Base-by-base conservation (phyloP, 2,329 filamentous ascomycete genomes). In the Sporothrix luriei region DNA sequence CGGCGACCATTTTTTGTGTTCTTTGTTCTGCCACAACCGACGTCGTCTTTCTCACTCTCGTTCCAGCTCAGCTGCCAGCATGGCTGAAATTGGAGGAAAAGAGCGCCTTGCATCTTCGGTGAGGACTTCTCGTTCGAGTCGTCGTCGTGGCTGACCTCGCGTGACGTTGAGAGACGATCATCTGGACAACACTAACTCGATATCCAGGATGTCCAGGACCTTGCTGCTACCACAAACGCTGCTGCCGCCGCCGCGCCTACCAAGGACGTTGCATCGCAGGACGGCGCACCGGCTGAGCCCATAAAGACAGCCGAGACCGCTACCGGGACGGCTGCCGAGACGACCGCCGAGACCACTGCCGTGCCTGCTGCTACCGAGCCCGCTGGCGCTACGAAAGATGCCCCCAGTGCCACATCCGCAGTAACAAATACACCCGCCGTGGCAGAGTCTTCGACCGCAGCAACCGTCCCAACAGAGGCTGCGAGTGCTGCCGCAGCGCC, bases 31-130 rank as follows among this genome's bases (percentile, higher is more conserved):
- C 52, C 38, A 19, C 24, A 21, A 29, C 26, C 66, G 19, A 52
- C n/a, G 24, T 62, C 43, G 38, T 40, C 49, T 26, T 16, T 3
- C 26, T 24, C 6, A 24, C 33, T 9, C 13, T 26, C n/a, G 21
- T 26, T 21, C 16, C 57, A 21, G 14, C 10, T n/a, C 57, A 40
- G 21, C 19, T 4, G 49, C 19, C 59, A 70, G 11, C 59, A 71
- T 71, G 69, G 59, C 66, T 26, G 54, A 33, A 48, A 21, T 61
- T 52, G 61, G 46, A 59, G 69, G 26, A 55, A 38, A 71, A 61
- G 69, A 69, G 66, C 69, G 66, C 69, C 66, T 71, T 57, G 21
- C 66, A 38, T 66, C 66, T 55, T 55, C 52, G 69, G 69, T 71
- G 43, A 7, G 69, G 19, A 19, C 51, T 1, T 2, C 9, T 21